phyloP scores from a whole-genome alignment of 768 basidiomycete genomes.

The Mycena rosella region DNA sequence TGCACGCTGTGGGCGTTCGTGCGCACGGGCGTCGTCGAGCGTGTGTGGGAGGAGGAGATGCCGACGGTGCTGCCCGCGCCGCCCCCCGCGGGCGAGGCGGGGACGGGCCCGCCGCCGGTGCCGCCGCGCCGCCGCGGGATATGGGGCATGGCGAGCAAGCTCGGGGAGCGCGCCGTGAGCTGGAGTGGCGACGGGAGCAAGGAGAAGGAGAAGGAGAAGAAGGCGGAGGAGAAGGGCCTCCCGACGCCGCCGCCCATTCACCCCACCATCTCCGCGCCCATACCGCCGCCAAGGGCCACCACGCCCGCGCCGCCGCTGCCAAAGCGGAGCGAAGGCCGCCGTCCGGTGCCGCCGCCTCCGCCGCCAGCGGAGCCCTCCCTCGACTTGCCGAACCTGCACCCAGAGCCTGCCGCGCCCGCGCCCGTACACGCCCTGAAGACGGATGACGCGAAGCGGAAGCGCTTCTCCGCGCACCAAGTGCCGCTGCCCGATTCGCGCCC shows the following conservation, averaged over 20 bases:
- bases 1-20: constrained; percentile 88
- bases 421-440: constrained; percentile 13
- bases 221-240: constrained; percentile 39
- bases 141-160: constrained; percentile 77
- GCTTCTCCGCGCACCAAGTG: constrained; percentile 49
- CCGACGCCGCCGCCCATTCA: constrained; percentile 49
- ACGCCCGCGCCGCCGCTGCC: constrained; percentile 62
- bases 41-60: constrained; percentile 89
- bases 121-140: constrained; percentile 62
- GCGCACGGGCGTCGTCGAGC: constrained; percentile 83
- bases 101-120: too few relatives aligned
- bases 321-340: constrained; percentile 58
- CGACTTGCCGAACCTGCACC: too few relatives aligned
- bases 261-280: constrained; percentile 39
- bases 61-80: constrained; percentile 59
- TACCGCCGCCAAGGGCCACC: constrained; percentile 27
- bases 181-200: constrained; percentile 65
- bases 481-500: constrained; percentile 62
- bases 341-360: constrained; percentile 28
- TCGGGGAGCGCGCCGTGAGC: constrained; percentile 69
- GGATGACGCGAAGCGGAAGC: constrained; percentile 25
- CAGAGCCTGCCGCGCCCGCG: too few relatives aligned
- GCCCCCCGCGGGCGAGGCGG: too few relatives aligned
- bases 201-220: constrained; percentile 33
- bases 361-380: background rate